A percentile compares a stretch with the other conserved stretches of the same genome.
Conservation (phyloP, 208 protist genomes). For the Tritrichomonas musculus region DNA sequence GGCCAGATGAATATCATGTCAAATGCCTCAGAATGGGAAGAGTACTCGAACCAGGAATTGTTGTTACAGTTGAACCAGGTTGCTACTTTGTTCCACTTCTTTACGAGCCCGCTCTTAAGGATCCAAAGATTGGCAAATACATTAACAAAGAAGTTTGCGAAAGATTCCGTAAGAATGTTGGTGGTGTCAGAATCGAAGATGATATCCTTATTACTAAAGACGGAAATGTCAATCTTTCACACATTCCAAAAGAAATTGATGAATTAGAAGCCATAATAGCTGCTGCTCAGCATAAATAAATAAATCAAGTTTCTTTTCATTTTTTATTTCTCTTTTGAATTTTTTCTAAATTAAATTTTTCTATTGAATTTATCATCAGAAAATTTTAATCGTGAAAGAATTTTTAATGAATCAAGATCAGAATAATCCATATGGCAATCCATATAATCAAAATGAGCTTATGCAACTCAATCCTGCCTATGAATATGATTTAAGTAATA, state of each 20-base stretch:
- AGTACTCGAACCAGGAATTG: conserved; percentile 46
- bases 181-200: conserved; percentile 52
- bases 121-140: conserved; percentile 35
- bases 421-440: no score
- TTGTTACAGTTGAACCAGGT: conserved; percentile 60
- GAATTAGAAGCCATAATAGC: conserved; percentile 50
- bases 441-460: no score
- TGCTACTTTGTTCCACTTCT: conserved; percentile 58
- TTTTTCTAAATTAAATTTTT: no score
- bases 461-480: no score
- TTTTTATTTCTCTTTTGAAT: no score
- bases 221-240: conserved; percentile 41
- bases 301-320: no score
- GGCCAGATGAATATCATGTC: neutral
- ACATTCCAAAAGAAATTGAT: conserved; percentile 44
- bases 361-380: no score
- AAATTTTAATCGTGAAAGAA: no score
- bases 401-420: no score
- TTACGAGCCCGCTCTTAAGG: conserved; percentile 38
- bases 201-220: conserved; percentile 48
- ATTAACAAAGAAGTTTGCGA: conserved; percentile 35
- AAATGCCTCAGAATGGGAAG: conserved; percentile 41
- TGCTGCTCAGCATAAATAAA: no score
- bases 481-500: no score
- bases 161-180: conserved; percentile 26